Conservation (phyloP, 257 asterid genomes). For the Solanum commersonii region DNA sequence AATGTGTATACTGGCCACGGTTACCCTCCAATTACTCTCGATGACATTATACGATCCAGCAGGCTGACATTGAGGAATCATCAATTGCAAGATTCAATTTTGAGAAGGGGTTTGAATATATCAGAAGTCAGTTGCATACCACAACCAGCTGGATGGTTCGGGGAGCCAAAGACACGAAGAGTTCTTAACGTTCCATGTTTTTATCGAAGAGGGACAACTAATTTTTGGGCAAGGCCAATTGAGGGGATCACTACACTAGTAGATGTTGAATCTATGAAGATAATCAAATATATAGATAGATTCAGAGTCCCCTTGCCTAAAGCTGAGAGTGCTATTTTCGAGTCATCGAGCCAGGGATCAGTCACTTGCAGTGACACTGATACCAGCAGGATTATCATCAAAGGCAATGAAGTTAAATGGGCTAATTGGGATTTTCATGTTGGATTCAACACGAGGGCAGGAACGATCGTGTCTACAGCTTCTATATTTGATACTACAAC, state of each 20-base stretch:
- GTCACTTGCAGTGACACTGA: conserved; percentile 14
- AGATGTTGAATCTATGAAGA: conserved; percentile 37
- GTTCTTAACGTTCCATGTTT: conserved; percentile 42
- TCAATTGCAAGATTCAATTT: conserved; percentile 38
- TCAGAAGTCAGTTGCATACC: conserved; percentile 61
- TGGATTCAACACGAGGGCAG: conserved; percentile 53
- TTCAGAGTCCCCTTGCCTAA: conserved; percentile 27
- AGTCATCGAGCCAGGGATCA: conserved; percentile 17
- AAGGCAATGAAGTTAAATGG: conserved; percentile 42
- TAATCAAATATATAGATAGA: conserved; percentile 32
- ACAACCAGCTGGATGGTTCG: conserved; percentile 58
- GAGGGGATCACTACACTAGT: conserved; percentile 39
- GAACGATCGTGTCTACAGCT: conserved; percentile 52
- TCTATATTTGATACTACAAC: conserved; percentile 19
- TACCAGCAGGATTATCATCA: conserved; percentile 12
- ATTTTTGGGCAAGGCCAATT: conserved; percentile 68
- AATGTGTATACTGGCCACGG: conserved; percentile 35
- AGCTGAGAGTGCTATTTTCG: conserved; percentile 41
- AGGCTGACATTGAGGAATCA: conserved; percentile 26
- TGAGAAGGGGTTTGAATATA: conserved; percentile 43
- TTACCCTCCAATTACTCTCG: conserved; percentile 46
- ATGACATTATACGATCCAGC: conserved; percentile 38
- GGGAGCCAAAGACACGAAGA: conserved; percentile 39
- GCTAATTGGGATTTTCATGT: conserved; percentile 60
- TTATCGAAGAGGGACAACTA: conserved; percentile 46